Base-by-base conservation (phyloP, 2,329 filamentous ascomycete genomes). In the Ramularia endophylla region DNA sequence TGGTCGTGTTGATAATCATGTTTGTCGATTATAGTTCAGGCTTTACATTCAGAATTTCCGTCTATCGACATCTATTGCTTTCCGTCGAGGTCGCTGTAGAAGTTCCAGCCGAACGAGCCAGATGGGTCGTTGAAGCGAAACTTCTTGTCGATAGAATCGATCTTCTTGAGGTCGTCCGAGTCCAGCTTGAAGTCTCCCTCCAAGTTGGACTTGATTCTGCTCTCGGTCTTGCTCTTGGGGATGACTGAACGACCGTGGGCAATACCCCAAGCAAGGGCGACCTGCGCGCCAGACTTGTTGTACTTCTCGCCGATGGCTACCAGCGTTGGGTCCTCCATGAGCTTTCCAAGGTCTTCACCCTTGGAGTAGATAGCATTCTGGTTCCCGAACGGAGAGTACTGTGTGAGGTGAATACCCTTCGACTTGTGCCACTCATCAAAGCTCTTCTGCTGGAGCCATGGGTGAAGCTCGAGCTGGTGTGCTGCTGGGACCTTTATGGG, bases 111-210 rank as follows among this genome's bases (percentile, higher is more conserved):
- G 63, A 81, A 82, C 16, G 62, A 65, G 5, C 55, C 63, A 31
- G 68, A 74, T 4, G 76, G 70, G 56, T 82, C 77, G 41, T 81
- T 82, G 55, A 82, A 81, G 30, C 79, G 65, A 50, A 79, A 33
- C 61, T 80, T 80, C 63, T 73, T 78, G 55, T 83, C 77, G 15
- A 81, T 65, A 0, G 47, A 54, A 28, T 69, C 64, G 38, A 80
- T 74, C 62, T 71, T 74, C 55, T 73, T 61, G 52, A 83, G 61
- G 53, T 85, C 80, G 37, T 74, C 73, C 0, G 58, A 52, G 1
- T 70, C 69, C 18, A 85, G 66, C 54, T 74, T 72, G 59, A 85
- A 84, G 55, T 79, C 75, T 8, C 58, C 62, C 40, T 60, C 56
- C 37, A 65, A 43, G 36, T 66, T 64, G 38, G 51, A 48, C 45